Base-by-base conservation (phyloP, 192 early-diverging fungal species). In the Allomyces javanicus region DNA sequence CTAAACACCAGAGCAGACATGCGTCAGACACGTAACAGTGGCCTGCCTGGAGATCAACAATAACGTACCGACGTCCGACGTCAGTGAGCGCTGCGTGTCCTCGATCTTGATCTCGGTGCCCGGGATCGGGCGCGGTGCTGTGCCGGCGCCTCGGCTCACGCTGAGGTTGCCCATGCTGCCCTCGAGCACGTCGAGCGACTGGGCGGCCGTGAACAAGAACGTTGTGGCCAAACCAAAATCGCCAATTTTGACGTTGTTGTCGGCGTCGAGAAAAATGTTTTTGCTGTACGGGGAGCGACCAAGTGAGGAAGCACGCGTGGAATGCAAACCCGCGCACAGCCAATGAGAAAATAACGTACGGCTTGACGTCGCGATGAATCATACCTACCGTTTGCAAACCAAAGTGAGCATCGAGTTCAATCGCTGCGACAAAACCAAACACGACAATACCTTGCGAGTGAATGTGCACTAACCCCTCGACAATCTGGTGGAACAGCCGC, bases 281-380 rank as follows among this genome's bases (percentile, higher is more conserved):
- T 67, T 26, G n/a, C 10, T 40, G 33, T 7, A 9, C 7, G 4
- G 9, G 0, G 33, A 9, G 3, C 33, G 0, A 9, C 33, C 33
- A 7, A 40, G 7, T 40, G 33, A 40, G 33, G 4, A 40, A 40
- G 7, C 4, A 40, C 3, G 2, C 7, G 33, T 40, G 0, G 33
- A 40, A 7, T 4, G 26, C 4, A 40, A 40, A 40, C 3, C 4
- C 9, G 33, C 7, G 4, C 1, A 3, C 2, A 7, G 33, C 33
- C 33, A 40, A 40, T 0, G 33, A 40, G 7, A 0, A 0, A 26
- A 4, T 26, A 1, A 81, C 74, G 68, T 81, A 82, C 19, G 91
- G 91, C 67, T 97, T 97, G 43, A 97, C 68, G 69, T 97, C 94
- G 12, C 94, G 81, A 74, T 89, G 87, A 55, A 91, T 89, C 75